Evolutionary conservation across 139 green algal species (phyloP).

Genomic region (Limnomonas spitsbergensis): DNA sequence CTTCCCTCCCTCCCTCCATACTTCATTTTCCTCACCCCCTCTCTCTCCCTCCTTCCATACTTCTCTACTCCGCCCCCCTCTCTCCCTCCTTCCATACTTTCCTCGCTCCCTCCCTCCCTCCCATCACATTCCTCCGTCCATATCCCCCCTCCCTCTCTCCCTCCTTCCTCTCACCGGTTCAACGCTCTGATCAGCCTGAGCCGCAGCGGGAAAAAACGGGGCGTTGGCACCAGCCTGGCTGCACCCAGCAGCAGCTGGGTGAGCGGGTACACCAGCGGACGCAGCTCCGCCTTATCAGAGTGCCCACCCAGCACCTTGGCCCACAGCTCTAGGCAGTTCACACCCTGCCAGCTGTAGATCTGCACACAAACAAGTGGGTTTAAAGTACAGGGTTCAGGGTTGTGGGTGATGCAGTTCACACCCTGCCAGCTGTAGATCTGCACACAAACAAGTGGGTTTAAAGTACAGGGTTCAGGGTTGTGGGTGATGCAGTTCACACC

Average conservation of each 20-base stretch:
- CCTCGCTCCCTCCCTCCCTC: no score
- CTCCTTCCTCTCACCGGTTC: no score
- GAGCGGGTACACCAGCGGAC: conserved; percentile 85
- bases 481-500: conserved; percentile 84
- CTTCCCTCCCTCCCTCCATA: no score
- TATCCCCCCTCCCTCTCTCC: no score
- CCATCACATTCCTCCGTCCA: no score
- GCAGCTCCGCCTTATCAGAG: conserved; percentile 50
- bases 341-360: conserved; percentile 58
- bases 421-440: conserved; percentile 58
- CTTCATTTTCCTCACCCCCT: no score
- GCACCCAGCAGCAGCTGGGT: conserved; percentile 72
- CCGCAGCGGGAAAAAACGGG: conserved; percentile 86
- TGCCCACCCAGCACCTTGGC: conserved; percentile 52
- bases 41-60: no score
- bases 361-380: not conserved
- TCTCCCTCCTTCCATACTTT: no score
- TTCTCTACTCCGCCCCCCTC: no score
- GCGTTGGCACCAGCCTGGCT: conserved; percentile 80
- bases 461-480: no score
- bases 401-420: conserved; percentile 87
- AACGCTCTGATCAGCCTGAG: conserved; percentile 65
- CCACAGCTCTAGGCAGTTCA: conserved; percentile 93
- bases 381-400: no score
- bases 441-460: not conserved